Base-by-base conservation (phyloP, 129 eudicot species). In the Pseudognaphalium luteoalbum region DNA sequence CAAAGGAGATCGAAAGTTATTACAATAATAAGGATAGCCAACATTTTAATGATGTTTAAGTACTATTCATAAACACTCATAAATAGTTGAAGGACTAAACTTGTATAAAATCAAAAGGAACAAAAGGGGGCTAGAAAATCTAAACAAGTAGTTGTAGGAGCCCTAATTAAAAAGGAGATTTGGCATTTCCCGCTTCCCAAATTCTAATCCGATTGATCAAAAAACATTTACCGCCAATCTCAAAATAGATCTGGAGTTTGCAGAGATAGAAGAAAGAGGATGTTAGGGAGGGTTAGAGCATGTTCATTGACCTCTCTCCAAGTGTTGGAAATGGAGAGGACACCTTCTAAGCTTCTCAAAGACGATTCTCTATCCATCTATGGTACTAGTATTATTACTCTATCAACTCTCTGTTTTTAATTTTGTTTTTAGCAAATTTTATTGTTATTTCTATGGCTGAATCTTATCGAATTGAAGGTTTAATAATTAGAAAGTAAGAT, bases 311-410 rank as follows among this genome's bases (percentile, higher is more conserved):
- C 77, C 63, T 88, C 98, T 52, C 72, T 86, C 47, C 86, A 86
- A 71, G 82, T 60, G 17, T 61, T 92, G 67, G 98, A 92, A 67
- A 44, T 87, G 87, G 93, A 92, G 78, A 79, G 93, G 19, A 78
- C 81, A 2, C 75, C 90, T 54, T 66, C 92, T 42, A 92, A 92
- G 90, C 80, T 86, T 80, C 80, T 80, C 81, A 89, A 92, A 76
- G 85, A 84, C 77, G 97, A 92, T 61, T 85, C 93, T 66, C 93
- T 89, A 80, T 92, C 97, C 65, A 81, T 92, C 67, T 92, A 92
- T 54, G 97, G 97, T 91, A 84, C 42, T 72, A n/a, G n/a, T n/a
- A n/a, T n/a, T n/a, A n/a, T n/a, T n/a, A 4, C 11, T 21, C 11
- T 21, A 12, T 33, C 50, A 29, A n/a, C 19, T 15, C 15, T 62